phyloP scores from a whole-genome alignment of 140 eudicot species.

The Bidens hawaiensis region DNA sequence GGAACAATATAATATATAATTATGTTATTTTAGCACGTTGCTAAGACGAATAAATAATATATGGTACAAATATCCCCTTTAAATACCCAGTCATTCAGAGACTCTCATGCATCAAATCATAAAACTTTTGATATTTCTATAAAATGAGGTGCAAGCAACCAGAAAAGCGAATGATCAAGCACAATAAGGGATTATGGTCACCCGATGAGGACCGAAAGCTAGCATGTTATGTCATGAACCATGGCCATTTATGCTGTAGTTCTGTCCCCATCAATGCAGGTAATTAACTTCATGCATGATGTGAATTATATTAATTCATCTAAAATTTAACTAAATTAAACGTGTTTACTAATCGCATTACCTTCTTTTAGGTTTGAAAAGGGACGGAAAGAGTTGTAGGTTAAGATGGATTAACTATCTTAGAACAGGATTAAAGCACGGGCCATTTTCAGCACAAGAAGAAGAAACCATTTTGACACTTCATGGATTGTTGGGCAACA shows the following conservation, averaged over 20 bases:
- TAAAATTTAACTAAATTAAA: not conserved
- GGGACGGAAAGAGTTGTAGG: slow-evolving; percentile 75
- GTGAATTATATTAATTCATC: no score
- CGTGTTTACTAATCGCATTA: not conserved
- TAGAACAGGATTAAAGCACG: slow-evolving; percentile 64
- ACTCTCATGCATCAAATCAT: not conserved
- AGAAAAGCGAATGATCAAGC: slow-evolving; percentile 31
- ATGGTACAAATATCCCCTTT: not conserved
- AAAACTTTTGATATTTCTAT: not conserved
- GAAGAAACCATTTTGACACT: slow-evolving; percentile 44
- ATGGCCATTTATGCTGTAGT: slow-evolving; percentile 79
- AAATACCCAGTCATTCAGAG: not conserved
- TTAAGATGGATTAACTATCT: no score
- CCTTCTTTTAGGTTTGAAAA: slow-evolving; percentile 44
- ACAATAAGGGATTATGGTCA: slow-evolving; percentile 88
- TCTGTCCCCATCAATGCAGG: slow-evolving; percentile 64
- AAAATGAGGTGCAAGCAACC: slow-evolving; percentile 9
- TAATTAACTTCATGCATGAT: slow-evolving; percentile 26
- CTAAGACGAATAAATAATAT: not conserved
- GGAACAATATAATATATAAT: no score
- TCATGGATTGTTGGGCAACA: slow-evolving; percentile 56
- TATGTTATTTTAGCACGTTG: no score
- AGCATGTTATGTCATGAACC: slow-evolving; percentile 43
- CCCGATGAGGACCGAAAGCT: slow-evolving; percentile 85
- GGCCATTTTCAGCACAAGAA: slow-evolving; percentile 41